These are phyloP conservation scores for Houttuynia cordata DNA, from an alignment of 164 flowering plant species.

Conservation along the genomic window DNA sequence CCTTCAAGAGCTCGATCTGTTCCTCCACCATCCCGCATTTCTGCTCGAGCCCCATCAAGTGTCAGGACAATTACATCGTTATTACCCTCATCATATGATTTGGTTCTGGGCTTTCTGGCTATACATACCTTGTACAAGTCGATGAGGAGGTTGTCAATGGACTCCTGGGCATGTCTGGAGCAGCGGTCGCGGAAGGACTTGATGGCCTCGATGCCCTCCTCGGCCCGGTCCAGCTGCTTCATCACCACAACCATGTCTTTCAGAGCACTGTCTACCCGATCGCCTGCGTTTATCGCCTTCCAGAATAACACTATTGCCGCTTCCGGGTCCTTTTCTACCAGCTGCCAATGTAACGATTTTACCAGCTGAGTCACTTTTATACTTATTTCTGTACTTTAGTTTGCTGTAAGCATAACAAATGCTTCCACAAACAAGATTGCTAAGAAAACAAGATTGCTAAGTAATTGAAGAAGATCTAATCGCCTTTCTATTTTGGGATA, in stretches of 20 bases:
- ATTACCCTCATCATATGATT: too few relatives aligned
- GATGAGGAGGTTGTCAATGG: slow-evolving; percentile 76
- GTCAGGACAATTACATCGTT: too few relatives aligned
- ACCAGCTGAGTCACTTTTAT: neutral
- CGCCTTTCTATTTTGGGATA: too few relatives aligned
- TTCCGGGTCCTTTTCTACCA: slow-evolving; percentile 72
- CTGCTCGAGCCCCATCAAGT: slow-evolving; percentile 18
- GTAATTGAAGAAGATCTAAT: too few relatives aligned
- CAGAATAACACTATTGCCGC: slow-evolving; percentile 74
- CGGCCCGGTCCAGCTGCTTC: slow-evolving; percentile 82
- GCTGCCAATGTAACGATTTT: slow-evolving; percentile 19
- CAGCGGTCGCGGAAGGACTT: slow-evolving; percentile 68
- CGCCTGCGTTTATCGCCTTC: slow-evolving; percentile 91
- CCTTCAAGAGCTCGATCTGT: slow-evolving; percentile 65
- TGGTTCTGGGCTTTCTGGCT: too few relatives aligned
- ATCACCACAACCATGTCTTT: slow-evolving; percentile 96
- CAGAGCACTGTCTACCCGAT: slow-evolving; percentile 84
- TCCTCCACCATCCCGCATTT: slow-evolving; percentile 77
- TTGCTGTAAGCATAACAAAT: neutral
- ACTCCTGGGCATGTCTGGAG: slow-evolving; percentile 80
- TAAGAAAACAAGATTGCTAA: too few relatives aligned
- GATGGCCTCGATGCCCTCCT: slow-evolving; percentile 89
- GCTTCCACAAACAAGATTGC: too few relatives aligned
- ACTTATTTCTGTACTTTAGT: too few relatives aligned
- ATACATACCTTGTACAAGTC: slow-evolving; percentile 89